Evolutionary conservation across 805 yeast genomes (phyloP), one percentile per base, ranked within the genome.

Genomic region (Metschnikowia matae): DNA sequence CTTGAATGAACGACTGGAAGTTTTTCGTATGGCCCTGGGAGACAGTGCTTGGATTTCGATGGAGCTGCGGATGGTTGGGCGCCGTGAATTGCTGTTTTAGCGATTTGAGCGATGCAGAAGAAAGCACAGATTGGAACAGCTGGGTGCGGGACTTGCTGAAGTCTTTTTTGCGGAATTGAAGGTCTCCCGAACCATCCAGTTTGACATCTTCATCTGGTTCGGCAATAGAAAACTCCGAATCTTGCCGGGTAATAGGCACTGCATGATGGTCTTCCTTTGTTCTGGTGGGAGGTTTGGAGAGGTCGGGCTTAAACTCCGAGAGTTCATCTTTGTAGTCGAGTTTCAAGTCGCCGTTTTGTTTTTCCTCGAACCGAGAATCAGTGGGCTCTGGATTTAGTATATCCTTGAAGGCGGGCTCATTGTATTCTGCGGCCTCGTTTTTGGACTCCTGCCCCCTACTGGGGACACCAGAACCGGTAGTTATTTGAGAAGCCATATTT

Each of bases 1-100:
- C 78, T 59, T 74, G 78, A 48, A 74, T 74, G 51, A 70, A 73
- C 20, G 73, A 67, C 61, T 74, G 78, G 61, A 72, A 71, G 58
- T 74, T 69, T 56, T 69, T 58, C 33, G 53, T 47, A 39, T 56
- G 52, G 15, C 43, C 48, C 36, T 49, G 55, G 40, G 51, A 50
- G 15, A 49, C 51, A n/a, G 51, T 44, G 48, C 55, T 51, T 15
- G 48, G 47, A 26, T 53, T 56, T 4, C 58, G 45, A 53, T 51
- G 48, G 38, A 52, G 46, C 18, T 53, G 51, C 7, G 54, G 58
- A 48, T 38, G 55, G 38, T 41, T 42, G 37, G 51, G 55, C 20
- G 43, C 45, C 10, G 57, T 46, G 46, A 45, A 57, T 46, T 63
- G 70, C 44, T 68, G 71, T 48, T 67, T 69, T 37, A 73, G 57